phyloP scores from a whole-genome alignment of 305 asterid species.

The Rubia peregrina region DNA sequence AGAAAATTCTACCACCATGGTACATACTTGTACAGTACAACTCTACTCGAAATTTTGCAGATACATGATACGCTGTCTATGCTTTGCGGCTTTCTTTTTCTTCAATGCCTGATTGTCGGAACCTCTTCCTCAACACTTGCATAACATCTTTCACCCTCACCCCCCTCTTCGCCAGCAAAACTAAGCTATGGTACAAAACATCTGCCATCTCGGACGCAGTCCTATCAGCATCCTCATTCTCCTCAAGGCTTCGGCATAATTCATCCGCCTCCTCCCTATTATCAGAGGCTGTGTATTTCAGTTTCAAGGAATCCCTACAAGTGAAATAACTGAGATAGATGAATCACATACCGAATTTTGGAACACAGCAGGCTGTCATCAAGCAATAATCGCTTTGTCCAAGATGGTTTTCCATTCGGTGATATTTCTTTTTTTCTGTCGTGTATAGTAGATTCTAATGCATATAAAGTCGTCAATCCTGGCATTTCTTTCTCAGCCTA shows the following conservation, averaged over 20 bases:
- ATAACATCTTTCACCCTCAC: conserved; percentile 67
- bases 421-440: conserved; percentile 43
- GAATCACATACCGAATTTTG: conserved; percentile 55
- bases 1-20: neutral
- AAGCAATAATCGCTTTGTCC: conserved; percentile 73
- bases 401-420: conserved; percentile 60
- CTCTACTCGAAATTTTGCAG: neutral
- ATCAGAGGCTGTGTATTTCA: neutral
- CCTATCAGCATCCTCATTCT: conserved; percentile 50
- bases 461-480: conserved; percentile 62
- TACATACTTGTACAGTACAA: neutral
- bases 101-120: conserved; percentile 66
- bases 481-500: conserved; percentile 46
- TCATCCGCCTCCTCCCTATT: conserved; percentile 83
- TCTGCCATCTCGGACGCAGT: conserved; percentile 81
- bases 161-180: conserved; percentile 50
- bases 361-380: conserved; percentile 59
- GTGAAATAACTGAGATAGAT: neutral
- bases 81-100: conserved; percentile 61
- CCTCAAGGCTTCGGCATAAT: conserved; percentile 59
- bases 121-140: conserved; percentile 55
- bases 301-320: neutral
- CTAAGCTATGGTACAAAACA: conserved; percentile 67
- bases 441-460: conserved; percentile 62
- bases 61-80: conserved; percentile 5